Conservation (phyloP, 1,284 basidiomycete species). For the Ceraceosorus guamensis region DNA sequence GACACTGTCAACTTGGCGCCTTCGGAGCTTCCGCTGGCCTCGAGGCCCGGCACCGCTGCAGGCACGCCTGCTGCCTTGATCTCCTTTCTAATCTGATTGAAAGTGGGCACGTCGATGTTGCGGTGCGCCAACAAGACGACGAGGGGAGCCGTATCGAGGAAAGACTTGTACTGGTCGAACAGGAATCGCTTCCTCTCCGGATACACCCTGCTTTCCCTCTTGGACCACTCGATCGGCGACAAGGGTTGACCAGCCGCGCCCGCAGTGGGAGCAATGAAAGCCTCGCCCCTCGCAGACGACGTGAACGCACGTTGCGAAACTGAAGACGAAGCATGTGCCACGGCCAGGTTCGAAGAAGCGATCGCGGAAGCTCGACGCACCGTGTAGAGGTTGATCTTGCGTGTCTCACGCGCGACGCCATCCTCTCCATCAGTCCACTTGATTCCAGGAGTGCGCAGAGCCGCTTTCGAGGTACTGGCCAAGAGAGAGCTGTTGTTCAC, state of each 20-base stretch:
- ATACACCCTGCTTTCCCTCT: conserved; percentile 4
- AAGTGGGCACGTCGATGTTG: conserved; percentile 34
- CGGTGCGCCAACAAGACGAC: conserved; percentile 36
- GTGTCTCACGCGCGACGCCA: conserved; percentile 30
- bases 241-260: too few species aligned
- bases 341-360: conserved; percentile 10
- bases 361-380: conserved; percentile 25
- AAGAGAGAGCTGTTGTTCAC: conserved; percentile 24
- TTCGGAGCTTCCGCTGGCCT: too few species aligned
- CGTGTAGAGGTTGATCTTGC: conserved; percentile 45
- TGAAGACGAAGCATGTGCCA: conserved; percentile 6
- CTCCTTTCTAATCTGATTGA: conserved; percentile 25
- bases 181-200: conserved; percentile 32
- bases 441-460: conserved; percentile 31
- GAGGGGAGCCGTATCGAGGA: conserved; percentile 27
- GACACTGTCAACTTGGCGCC: conserved; percentile 27
- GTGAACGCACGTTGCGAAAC: too few species aligned
- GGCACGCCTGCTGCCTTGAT: conserved; percentile 27
- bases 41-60: conserved; percentile 1
- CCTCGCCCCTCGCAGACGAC: too few species aligned
- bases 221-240: conserved; percentile 9
- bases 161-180: conserved; percentile 28
- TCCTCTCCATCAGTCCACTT: conserved; percentile 25
- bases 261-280: background rate
- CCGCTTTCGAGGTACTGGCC: conserved; percentile 22